Evolutionary conservation across 2,329 filamentous ascomycete genomes (phyloP).

Genomic region (Penicillium expansum): DNA sequence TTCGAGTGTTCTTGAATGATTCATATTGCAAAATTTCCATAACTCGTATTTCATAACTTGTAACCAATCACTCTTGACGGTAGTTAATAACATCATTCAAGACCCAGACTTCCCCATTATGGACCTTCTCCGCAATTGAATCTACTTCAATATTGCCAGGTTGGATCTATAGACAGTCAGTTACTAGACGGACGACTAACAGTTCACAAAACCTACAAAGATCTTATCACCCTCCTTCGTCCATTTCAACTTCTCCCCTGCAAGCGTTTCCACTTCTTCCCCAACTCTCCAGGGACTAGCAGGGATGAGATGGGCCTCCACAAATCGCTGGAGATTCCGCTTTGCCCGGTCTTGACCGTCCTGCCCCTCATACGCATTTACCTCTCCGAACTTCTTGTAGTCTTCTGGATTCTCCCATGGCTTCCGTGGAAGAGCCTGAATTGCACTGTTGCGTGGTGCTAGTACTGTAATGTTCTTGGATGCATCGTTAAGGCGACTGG

Average conservation of each 20-base stretch:
- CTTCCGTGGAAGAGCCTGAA: slow-evolving; percentile 75
- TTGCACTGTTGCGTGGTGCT: slow-evolving; percentile 78
- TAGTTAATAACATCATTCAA: slow-evolving; percentile 61
- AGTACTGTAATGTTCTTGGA: slow-evolving; percentile 75
- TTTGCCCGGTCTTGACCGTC: slow-evolving; percentile 74
- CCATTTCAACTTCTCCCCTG: slow-evolving; percentile 78
- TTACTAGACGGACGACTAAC: neutral
- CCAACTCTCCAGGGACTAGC: slow-evolving; percentile 71
- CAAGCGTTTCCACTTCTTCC: slow-evolving; percentile 64
- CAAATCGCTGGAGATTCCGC: slow-evolving; percentile 73
- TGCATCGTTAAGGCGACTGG: slow-evolving; percentile 65
- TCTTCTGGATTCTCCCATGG: slow-evolving; percentile 69
- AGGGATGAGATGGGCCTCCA: slow-evolving; percentile 79
- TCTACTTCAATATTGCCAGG: slow-evolving; percentile 77
- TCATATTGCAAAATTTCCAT: slow-evolving; percentile 1
- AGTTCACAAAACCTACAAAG: slow-evolving; percentile 52
- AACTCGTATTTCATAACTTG: slow-evolving; percentile 10
- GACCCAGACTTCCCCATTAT: slow-evolving; percentile 88
- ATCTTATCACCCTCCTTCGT: slow-evolving; percentile 63
- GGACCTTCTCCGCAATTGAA: slow-evolving; percentile 69
- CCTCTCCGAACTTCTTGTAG: slow-evolving; percentile 62
- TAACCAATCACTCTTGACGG: slow-evolving; percentile 15
- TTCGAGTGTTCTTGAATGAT: neutral
- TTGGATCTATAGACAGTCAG: slow-evolving; percentile 47
- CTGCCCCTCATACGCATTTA: slow-evolving; percentile 69